phyloP scores from a whole-genome alignment of 2,329 filamentous ascomycete genomes.

The Aspergillus spinulosporus region DNA sequence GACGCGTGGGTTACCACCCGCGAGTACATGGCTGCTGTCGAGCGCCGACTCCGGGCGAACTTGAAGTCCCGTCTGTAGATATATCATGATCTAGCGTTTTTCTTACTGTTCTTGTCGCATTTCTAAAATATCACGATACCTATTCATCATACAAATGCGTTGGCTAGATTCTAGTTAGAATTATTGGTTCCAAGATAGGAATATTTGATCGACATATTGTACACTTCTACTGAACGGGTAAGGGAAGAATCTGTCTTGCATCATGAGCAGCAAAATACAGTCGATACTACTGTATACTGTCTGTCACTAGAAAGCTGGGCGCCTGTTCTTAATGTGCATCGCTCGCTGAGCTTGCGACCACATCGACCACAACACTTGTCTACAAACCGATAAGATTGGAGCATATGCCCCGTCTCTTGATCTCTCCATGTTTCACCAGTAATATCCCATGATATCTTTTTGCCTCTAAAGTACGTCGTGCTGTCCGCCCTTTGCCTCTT shows the following conservation, averaged over 20 bases:
- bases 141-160: conserved; percentile 16
- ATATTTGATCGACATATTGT: conserved; percentile 13
- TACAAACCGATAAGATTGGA: too few species aligned
- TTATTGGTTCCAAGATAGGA: neutral
- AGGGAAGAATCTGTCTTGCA: conserved; percentile 2
- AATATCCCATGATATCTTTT: too few species aligned
- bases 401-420: too few species aligned
- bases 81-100: conserved; percentile 11
- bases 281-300: neutral
- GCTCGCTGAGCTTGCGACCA: neutral
- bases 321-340: neutral
- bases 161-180: conserved; percentile 8
- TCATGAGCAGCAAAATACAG: neutral
- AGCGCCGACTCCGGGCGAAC: conserved; percentile 79
- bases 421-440: too few species aligned
- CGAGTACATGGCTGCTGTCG: conserved; percentile 90
- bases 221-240: conserved; percentile 15
- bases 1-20: conserved; percentile 86
- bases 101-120: conserved; percentile 9
- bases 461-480: too few species aligned
- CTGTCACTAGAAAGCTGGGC: neutral
- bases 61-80: conserved; percentile 50
- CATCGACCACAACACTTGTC: too few species aligned
- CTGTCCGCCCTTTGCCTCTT: too few species aligned
- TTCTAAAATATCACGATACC: conserved; percentile 19